phyloP scores from a whole-genome alignment of 371 early-diverging fungal species.

The Mucor racemosus region DNA sequence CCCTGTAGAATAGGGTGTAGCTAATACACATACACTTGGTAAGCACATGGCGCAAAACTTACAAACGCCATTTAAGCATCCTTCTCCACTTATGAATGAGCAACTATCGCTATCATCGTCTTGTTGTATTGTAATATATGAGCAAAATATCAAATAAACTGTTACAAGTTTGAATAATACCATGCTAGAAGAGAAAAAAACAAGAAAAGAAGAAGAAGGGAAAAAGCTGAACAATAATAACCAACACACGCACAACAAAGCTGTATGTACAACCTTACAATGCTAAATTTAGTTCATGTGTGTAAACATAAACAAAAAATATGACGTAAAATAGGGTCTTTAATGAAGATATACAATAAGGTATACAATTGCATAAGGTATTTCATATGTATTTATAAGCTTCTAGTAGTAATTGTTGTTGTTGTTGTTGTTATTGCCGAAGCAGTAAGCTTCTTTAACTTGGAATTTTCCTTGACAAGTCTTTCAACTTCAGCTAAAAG shows the following conservation, averaged over 20 bases:
- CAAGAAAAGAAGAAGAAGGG: not conserved
- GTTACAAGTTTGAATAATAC: not conserved
- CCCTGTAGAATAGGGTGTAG: slow-evolving; percentile 24
- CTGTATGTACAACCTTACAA: not conserved
- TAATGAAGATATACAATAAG: not conserved
- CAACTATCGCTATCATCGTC: not conserved
- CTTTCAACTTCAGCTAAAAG: slow-evolving; percentile 35
- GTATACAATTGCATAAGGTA: not conserved
- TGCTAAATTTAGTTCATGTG: slow-evolving; percentile 1
- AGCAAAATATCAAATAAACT: not conserved
- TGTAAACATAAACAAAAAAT: slow-evolving; percentile 1
- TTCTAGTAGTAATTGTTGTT: no score
- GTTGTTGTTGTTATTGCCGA: no score
- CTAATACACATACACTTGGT: slow-evolving; percentile 35
- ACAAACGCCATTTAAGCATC: slow-evolving; percentile 33
- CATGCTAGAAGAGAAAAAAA: not conserved
- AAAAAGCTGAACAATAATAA: not conserved
- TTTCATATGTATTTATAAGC: not conserved
- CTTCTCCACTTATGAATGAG: slow-evolving; percentile 19
- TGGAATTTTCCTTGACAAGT: slow-evolving; percentile 32
- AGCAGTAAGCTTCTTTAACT: slow-evolving; percentile 37
- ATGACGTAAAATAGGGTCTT: not conserved
- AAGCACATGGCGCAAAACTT: slow-evolving; percentile 53
- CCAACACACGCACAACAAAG: not conserved
- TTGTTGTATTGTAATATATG: not conserved